Evolutionary conservation across 2,329 filamentous ascomycete species (phyloP).

Genomic region (Aspergillus arachidicola): DNA sequence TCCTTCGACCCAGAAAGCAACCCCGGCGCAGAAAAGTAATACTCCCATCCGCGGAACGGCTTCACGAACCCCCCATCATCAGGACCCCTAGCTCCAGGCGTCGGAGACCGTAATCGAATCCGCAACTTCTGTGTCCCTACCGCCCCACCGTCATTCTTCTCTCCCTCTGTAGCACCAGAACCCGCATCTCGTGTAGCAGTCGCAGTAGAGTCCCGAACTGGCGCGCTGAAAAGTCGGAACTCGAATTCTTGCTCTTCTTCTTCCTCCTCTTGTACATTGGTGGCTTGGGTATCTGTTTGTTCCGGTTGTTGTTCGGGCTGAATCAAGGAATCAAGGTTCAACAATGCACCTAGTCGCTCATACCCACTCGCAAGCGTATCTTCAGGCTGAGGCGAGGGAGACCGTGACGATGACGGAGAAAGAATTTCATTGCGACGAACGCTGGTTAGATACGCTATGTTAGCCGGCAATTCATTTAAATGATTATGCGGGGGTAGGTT

Average conservation of each 20-base stretch:
- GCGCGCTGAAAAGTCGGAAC: constrained; percentile 44
- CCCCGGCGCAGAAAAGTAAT: constrained; percentile 43
- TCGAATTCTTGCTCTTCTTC: constrained; percentile 48
- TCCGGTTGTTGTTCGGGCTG: constrained; percentile 1
- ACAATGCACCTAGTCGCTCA: constrained; percentile 35
- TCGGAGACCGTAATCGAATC: constrained; percentile 43
- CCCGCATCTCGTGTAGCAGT: not conserved
- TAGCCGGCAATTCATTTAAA: not conserved
- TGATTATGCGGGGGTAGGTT: not conserved
- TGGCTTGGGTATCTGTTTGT: constrained; percentile 5
- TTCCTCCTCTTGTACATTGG: constrained; percentile 5
- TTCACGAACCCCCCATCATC: constrained; percentile 42
- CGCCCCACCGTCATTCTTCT: not conserved
- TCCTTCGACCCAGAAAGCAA: constrained; percentile 24
- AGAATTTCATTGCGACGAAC: constrained; percentile 41
- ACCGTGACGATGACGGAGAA: constrained; percentile 32
- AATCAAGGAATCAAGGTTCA: constrained; percentile 35
- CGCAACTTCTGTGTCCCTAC: constrained; percentile 39
- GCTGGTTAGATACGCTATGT: constrained; percentile 22
- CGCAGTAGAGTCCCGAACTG: constrained; percentile 17
- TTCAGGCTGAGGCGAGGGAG: constrained; percentile 33
- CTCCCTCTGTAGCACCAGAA: constrained; percentile 3
- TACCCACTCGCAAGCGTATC: constrained; percentile 31
- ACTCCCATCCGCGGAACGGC: constrained; percentile 45
- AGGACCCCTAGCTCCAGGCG: constrained; percentile 30